Conservation (phyloP, 2,329 filamentous ascomycete genomes). For the Fusarium beomiforme region DNA sequence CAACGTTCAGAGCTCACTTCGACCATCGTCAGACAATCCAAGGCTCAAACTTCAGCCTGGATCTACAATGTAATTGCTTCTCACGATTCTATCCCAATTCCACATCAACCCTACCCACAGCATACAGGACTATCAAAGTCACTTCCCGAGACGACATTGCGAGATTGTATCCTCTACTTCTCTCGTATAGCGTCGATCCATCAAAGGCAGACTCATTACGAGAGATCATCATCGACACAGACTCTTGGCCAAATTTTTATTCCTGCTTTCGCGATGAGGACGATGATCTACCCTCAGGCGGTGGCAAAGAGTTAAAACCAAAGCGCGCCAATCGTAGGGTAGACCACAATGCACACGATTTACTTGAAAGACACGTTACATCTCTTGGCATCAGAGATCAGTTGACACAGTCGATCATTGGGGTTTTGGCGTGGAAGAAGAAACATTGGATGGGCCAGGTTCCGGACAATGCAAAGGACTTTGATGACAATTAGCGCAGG, state of each 20-base stretch:
- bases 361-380: conserved; percentile 1
- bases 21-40: background rate
- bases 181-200: background rate
- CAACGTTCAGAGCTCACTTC: background rate
- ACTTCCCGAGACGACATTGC: background rate
- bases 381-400: background rate
- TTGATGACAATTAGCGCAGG: background rate
- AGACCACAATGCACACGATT: background rate
- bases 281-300: background rate
- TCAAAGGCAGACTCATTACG: background rate
- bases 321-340: conserved; percentile 12
- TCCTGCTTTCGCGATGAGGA: background rate
- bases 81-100: background rate
- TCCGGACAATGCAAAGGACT: background rate
- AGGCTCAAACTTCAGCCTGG: background rate
- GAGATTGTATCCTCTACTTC: background rate
- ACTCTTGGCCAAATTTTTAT: background rate
- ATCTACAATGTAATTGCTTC: background rate
- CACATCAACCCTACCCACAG: background rate
- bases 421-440: conserved; percentile 3
- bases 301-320: background rate
- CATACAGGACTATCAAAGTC: background rate
- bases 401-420: background rate
- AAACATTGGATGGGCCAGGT: background rate
- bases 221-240: background rate